A percentile compares a stretch with the other conserved stretches of the same genome.
phyloP scores from a whole-genome alignment of 441 rosid species.

The Erodium texanum region DNA sequence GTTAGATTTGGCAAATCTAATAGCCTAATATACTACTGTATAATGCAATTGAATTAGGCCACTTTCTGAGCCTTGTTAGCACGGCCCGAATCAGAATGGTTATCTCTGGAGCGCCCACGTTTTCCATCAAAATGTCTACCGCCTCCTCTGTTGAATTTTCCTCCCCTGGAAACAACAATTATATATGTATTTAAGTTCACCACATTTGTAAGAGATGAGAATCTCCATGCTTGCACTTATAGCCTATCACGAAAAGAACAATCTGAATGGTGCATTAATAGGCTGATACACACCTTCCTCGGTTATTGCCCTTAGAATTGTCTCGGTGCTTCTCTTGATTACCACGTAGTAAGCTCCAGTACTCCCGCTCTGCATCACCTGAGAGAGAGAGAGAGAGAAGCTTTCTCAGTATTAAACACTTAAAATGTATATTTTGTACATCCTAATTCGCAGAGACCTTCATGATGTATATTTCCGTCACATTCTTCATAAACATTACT shows the following conservation, averaged over 20 bases:
- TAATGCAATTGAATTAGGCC: neutral
- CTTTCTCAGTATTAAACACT: neutral
- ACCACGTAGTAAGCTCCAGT: conserved; percentile 54
- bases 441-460: neutral
- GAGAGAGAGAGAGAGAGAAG: neutral
- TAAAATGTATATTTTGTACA: neutral
- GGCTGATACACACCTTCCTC: conserved; percentile 54
- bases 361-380: conserved; percentile 73
- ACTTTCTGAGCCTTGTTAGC: conserved; percentile 28
- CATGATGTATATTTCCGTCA: neutral
- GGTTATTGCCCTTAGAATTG: conserved; percentile 27
- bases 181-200: no score
- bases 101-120: conserved; percentile 17
- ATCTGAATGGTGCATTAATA: neutral
- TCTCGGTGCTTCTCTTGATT: conserved; percentile 39
- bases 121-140: conserved; percentile 29
- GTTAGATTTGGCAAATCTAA: neutral
- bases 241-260: neutral
- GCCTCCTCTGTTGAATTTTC: conserved; percentile 38
- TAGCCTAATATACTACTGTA: neutral
- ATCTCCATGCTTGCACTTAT: no score
- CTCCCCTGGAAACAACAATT: conserved; percentile 43
- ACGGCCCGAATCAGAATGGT: neutral
- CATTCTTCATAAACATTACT: neutral
- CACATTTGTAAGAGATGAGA: no score